Percentiles rank a stretch among this genome's conserved stretches.
Evolutionary conservation across 2,329 filamentous ascomycete species (phyloP).

Genomic region (Venturia pyrina): DNA sequence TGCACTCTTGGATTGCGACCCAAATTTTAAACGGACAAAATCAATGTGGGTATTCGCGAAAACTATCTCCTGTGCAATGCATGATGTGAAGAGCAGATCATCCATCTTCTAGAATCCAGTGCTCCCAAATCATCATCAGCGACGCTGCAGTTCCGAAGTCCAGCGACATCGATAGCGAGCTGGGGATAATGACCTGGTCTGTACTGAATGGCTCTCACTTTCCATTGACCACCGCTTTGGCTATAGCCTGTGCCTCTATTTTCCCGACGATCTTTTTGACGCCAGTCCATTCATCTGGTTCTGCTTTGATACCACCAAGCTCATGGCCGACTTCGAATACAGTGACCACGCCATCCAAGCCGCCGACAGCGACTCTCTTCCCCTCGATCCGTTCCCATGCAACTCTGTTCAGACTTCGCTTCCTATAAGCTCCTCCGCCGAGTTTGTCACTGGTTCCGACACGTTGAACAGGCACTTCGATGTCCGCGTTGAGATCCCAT

Average conservation of each 20-base stretch:
- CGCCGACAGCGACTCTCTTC: constrained; percentile 76
- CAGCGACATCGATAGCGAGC: not conserved
- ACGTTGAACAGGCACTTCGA: constrained; percentile 79
- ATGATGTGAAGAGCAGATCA: not conserved
- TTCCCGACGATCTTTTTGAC: constrained; percentile 72
- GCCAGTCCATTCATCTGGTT: constrained; percentile 82
- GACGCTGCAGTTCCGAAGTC: no score
- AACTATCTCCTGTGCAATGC: not conserved
- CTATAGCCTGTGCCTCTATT: constrained; percentile 10
- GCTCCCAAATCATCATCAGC: not conserved
- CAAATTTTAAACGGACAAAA: not conserved
- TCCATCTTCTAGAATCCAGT: not conserved
- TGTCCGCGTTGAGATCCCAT: constrained; percentile 89
- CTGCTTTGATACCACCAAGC: constrained; percentile 73
- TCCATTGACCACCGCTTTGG: constrained; percentile 7
- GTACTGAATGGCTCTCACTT: not conserved
- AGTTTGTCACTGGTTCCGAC: constrained; percentile 48
- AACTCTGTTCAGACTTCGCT: constrained; percentile 84
- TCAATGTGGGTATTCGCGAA: constrained; percentile 5
- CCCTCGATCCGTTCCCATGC: constrained; percentile 91
- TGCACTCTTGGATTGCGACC: not conserved
- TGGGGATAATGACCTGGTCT: not conserved
- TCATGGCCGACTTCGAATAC: constrained; percentile 85
- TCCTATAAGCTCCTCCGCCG: constrained; percentile 44
- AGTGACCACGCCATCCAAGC: constrained; percentile 80